These are phyloP conservation scores for Lactarius deliciosus DNA, from an alignment of 768 basidiomycete species.

Conservation along the genomic window DNA sequence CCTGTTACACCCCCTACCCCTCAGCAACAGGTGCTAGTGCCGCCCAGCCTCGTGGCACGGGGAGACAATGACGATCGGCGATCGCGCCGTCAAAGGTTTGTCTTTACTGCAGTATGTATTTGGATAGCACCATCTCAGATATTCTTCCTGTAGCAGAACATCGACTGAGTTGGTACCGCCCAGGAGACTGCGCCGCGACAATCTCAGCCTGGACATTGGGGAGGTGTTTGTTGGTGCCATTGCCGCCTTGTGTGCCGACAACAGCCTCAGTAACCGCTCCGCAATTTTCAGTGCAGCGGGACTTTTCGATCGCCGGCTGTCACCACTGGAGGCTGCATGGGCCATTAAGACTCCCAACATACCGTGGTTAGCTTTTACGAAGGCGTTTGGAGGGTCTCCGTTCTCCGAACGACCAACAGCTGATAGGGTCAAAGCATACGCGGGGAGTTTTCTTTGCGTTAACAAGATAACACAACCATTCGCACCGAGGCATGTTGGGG, in stretches of 20 bases:
- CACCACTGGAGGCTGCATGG: neutral
- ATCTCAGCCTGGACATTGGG: neutral
- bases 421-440: neutral
- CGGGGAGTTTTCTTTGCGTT: neutral
- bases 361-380: neutral
- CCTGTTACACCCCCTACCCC: too few species aligned
- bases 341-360: neutral
- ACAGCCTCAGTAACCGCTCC: neutral
- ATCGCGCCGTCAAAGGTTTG: too few species aligned
- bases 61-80: too few species aligned
- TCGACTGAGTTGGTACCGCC: too few species aligned
- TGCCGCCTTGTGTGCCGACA: neutral
- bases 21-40: too few species aligned
- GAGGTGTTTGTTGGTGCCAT: neutral
- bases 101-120: too few species aligned
- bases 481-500: neutral
- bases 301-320: neutral
- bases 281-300: conserved; percentile 4
- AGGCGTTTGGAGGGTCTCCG: neutral
- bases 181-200: too few species aligned
- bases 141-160: too few species aligned
- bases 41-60: too few species aligned
- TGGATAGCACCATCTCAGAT: too few species aligned
- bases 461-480: neutral
- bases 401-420: neutral